Conservation (phyloP, 495 filamentous ascomycete genomes). For the Aspergillus affinis region DNA sequence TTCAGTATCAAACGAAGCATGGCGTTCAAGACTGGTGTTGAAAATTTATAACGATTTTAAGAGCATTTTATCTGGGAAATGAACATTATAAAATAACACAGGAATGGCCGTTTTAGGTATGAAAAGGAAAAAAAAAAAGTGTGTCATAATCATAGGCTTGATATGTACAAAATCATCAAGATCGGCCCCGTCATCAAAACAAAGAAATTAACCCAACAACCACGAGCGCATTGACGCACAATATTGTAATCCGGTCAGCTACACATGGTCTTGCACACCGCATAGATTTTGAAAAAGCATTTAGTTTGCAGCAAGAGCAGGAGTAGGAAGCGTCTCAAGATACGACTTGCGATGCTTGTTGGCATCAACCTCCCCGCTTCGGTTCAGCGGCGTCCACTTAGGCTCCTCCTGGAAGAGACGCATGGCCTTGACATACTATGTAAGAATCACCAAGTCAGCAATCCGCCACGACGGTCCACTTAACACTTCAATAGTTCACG, state of each 20-base stretch:
- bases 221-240: background rate
- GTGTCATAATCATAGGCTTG: conserved; percentile 16
- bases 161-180: conserved; percentile 17
- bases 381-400: conserved; percentile 95
- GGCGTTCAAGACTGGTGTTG: background rate
- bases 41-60: background rate
- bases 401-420: conserved; percentile 97
- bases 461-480: background rate
- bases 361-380: conserved; percentile 70
- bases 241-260: background rate
- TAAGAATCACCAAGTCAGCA: conserved; percentile 17
- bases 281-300: background rate
- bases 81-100: background rate
- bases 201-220: background rate
- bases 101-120: background rate
- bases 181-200: background rate
- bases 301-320: conserved; percentile 32
- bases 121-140: conserved; percentile 4
- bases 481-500: background rate
- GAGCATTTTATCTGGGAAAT: background rate
- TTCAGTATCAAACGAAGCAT: background rate
- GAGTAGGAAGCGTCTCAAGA: conserved; percentile 40
- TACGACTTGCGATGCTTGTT: conserved; percentile 81
- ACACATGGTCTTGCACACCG: background rate
- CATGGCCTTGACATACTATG: conserved; percentile 92